Evolutionary conservation across 306 rosid species (phyloP), one percentile per base, ranked within the genome.

Genomic region (Mimosa pudica): DNA sequence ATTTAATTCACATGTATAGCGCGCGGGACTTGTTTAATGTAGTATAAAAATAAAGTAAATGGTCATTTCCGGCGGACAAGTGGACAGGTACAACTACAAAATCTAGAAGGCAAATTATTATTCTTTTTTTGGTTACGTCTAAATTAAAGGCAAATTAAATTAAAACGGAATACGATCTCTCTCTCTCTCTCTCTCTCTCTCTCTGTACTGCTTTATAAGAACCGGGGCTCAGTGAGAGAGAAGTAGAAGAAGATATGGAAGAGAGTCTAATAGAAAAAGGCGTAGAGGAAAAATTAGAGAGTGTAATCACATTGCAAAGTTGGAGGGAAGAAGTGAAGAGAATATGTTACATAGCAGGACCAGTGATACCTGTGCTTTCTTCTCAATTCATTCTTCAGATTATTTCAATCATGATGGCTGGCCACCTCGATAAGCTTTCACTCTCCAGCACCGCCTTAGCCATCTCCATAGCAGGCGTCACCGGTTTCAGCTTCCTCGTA

Each of bases 401-500:
- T n/a, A 79, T 88, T 44, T 77, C 97, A 1, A 79, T 49, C 6
- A 89, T 89, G 91, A 84, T 89, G 76, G 86, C 83, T 11, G 97
- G 94, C 62, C 93, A 91, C 41, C 82, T 88, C 1, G 75, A 84
- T 17, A 81, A 87, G 51, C 91, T 90, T 14, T 80, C 85, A 71
- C 92, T 88, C 81, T 79, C 95, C 16, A 66, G 90, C 77, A 68
- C 88, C 36, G 76, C 90, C 75, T 71, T 91, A 2, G 90, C 91
- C 70, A 69, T 82, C 58, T 90, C 95, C 41, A 77, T 90, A 3
- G 46, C 89, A 4, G 49, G 55, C 0, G 91, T 81, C 84, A 81
- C 91, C 7, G 96, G 93, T 54, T 89, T 87, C 76, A 87, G 96
- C 51, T 13, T 89, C 46, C 78, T 89, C 17, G 93, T 89, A 75